These are phyloP conservation scores for Bipolaris zeicola DNA, from an alignment of 2,329 filamentous ascomycete species.

Conservation along the genomic window DNA sequence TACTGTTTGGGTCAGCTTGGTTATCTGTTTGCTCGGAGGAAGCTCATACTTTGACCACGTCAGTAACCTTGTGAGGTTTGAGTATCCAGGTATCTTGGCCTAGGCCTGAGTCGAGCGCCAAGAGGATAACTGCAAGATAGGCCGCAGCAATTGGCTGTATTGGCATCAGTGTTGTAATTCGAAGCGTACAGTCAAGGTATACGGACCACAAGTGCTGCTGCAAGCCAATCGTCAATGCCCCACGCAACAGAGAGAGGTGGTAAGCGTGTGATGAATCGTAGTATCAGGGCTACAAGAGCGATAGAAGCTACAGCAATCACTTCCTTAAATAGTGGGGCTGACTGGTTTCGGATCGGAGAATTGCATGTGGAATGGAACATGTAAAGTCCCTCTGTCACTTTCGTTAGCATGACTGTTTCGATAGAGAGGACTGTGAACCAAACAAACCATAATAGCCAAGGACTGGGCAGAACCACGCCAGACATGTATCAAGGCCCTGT, in stretches of 20 bases:
- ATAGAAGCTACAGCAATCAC: not conserved
- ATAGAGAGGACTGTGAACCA: not conserved
- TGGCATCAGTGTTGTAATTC: not conserved
- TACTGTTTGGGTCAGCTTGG: not conserved
- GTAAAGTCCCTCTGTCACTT: not conserved
- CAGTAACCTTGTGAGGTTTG: not conserved
- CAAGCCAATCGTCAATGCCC: not conserved
- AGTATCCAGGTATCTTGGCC: not conserved
- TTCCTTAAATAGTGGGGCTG: not conserved
- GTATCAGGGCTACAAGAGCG: not conserved
- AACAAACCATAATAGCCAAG: constrained; percentile 1
- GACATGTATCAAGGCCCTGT: not conserved
- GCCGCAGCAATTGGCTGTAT: not conserved
- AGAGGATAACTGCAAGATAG: not conserved
- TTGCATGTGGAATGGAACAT: not conserved
- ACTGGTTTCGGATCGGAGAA: not conserved
- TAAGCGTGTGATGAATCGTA: not conserved
- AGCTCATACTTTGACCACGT: not conserved
- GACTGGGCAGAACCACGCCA: not conserved
- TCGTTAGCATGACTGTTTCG: not conserved
- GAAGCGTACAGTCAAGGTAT: not conserved
- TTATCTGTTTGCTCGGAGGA: not conserved
- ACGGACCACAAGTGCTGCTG: not conserved
- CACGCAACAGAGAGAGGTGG: not conserved
- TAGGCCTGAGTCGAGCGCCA: not conserved